Conservation (phyloP, 352 stramenopile species). For the Globisporangium parvum region DNA sequence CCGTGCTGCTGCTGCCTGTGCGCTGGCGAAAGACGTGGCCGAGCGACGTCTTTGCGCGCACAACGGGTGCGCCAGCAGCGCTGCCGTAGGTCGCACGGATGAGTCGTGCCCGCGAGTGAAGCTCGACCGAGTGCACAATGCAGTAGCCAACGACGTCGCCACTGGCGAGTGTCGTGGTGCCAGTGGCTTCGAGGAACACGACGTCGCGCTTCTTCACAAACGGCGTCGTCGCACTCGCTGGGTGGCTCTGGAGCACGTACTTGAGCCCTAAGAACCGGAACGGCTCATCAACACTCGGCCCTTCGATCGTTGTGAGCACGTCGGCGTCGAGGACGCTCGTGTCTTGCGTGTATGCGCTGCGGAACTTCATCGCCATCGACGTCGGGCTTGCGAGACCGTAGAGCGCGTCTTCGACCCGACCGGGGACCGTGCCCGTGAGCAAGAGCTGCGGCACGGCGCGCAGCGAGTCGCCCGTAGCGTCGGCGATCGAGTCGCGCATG, state of each 20-base stretch:
- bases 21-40: slow-evolving; percentile 15
- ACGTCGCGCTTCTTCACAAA: slow-evolving; percentile 59
- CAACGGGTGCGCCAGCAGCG: background rate
- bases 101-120: slow-evolving; percentile 41
- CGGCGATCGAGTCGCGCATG: background rate
- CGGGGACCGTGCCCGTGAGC: slow-evolving; percentile 34
- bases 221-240: slow-evolving; percentile 28
- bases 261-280: slow-evolving; percentile 62
- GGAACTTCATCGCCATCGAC: slow-evolving; percentile 54
- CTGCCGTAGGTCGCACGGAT: slow-evolving; percentile 28
- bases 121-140: slow-evolving; percentile 49
- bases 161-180: slow-evolving; percentile 36
- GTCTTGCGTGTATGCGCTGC: slow-evolving; percentile 23
- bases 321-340: slow-evolving; percentile 12
- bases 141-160: slow-evolving; percentile 54
- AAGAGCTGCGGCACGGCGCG: slow-evolving; percentile 27
- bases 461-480: slow-evolving; percentile 7
- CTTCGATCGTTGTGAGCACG: slow-evolving; percentile 42
- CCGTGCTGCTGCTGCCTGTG: no score
- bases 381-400: slow-evolving; percentile 47
- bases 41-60: slow-evolving; percentile 16
- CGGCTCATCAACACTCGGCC: slow-evolving; percentile 32
- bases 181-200: slow-evolving; percentile 62
- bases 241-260: slow-evolving; percentile 49
- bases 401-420: slow-evolving; percentile 54